phyloP scores from a whole-genome alignment of 306 rosid species.

The Vigna nakashimae region DNA sequence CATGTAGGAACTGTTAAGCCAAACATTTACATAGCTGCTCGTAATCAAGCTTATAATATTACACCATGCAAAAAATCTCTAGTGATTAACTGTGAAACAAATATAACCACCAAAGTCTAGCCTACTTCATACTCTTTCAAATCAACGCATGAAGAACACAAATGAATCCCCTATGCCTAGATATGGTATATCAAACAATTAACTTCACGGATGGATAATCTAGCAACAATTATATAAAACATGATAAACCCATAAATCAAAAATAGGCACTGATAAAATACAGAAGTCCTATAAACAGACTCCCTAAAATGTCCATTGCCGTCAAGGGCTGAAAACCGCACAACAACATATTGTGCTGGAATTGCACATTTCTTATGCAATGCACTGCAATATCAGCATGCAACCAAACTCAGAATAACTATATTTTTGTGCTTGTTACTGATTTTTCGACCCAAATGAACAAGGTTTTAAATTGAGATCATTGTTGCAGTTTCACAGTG shows the following conservation, averaged over 20 bases:
- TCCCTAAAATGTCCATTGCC: background rate
- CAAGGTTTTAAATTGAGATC: background rate
- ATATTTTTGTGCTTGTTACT: background rate
- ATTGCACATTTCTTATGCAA: conserved; percentile 1
- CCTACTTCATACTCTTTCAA: conserved; percentile 24
- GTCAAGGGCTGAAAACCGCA: conserved; percentile 7
- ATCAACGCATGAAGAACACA: conserved; percentile 25
- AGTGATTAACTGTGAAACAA: conserved; percentile 4
- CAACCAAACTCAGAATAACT: background rate
- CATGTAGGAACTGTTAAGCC: conserved; percentile 81
- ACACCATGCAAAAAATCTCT: background rate
- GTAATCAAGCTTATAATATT: conserved; percentile 15
- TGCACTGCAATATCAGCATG: background rate
- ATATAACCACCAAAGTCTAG: background rate
- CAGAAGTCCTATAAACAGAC: conserved; percentile 28
- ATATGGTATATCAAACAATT: conserved; percentile 32
- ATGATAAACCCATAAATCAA: conserved; percentile 5
- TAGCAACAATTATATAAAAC: background rate
- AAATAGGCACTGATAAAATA: background rate
- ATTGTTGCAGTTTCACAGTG: background rate
- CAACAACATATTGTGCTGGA: background rate
- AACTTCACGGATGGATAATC: conserved; percentile 8
- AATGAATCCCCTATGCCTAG: background rate
- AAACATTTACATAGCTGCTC: conserved; percentile 28
- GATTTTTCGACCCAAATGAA: conserved; percentile 31